Percentiles rank a stretch among this genome's conserved stretches.
Evolutionary conservation across 331 rosid species (phyloP).

Genomic region (Telfairia occidentalis): DNA sequence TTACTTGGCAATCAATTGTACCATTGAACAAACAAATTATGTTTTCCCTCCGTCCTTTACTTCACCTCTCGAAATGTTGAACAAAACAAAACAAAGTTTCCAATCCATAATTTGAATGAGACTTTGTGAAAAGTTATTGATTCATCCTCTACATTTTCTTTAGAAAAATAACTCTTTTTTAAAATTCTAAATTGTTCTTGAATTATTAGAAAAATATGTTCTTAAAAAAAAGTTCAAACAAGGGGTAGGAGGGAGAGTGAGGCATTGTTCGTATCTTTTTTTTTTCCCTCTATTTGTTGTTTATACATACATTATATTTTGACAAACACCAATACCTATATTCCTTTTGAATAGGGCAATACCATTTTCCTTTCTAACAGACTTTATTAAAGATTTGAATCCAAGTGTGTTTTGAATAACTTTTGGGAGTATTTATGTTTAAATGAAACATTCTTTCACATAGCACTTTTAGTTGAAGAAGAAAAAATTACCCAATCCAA

Average conservation of each 20-base stretch:
- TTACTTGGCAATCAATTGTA: neutral
- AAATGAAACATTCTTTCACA: neutral
- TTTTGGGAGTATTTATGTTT: neutral
- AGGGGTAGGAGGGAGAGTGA: too few species aligned
- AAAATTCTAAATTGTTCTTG: neutral
- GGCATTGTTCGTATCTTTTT: neutral
- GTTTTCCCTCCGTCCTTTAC: too few species aligned
- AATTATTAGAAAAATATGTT: neutral
- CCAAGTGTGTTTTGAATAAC: neutral
- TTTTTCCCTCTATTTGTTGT: neutral
- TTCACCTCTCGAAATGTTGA: neutral
- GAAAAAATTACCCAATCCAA: neutral
- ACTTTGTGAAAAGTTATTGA: neutral
- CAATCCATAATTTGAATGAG: neutral
- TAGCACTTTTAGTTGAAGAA: neutral
- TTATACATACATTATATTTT: neutral
- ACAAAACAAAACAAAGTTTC: neutral
- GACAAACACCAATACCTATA: neutral
- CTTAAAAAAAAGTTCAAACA: neutral
- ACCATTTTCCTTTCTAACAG: neutral
- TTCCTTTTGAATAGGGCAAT: neutral
- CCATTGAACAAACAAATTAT: neutral
- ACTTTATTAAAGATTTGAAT: neutral
- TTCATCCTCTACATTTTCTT: neutral
- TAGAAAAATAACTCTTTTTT: neutral